Evolutionary conservation across 345 rosid species (phyloP).

Genomic region (rapeseed (Brassica napus)): Da-Ae NC_063445.1:56720001-56720500

Average conservation of each 20-base stretch:
- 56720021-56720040: background rate
- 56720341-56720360: conserved; percentile 59
- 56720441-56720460: conserved; percentile 78
- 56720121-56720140: conserved; percentile 93
- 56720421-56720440: conserved; percentile 84
- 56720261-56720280: conserved; percentile 80
- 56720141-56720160: conserved; percentile 78
- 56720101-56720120: conserved; percentile 77
- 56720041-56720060: background rate
- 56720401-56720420: conserved; percentile 83
- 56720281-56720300: conserved; percentile 71
- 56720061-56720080: background rate
- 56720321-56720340: conserved; percentile 61
- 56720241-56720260: conserved; percentile 59
- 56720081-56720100: conserved; percentile 88
- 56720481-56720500: conserved; percentile 84
- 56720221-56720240: conserved; percentile 67
- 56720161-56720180: conserved; percentile 75
- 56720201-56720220: conserved; percentile 69
- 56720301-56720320: conserved; percentile 70
- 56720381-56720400: conserved; percentile 86
- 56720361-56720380: conserved; percentile 64
- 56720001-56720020: conserved; percentile 66
- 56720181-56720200: conserved; percentile 67
- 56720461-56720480: conserved; percentile 86